These are phyloP conservation scores for Epithele typhae DNA, from an alignment of 768 basidiomycete species.

Conservation along the genomic window DNA sequence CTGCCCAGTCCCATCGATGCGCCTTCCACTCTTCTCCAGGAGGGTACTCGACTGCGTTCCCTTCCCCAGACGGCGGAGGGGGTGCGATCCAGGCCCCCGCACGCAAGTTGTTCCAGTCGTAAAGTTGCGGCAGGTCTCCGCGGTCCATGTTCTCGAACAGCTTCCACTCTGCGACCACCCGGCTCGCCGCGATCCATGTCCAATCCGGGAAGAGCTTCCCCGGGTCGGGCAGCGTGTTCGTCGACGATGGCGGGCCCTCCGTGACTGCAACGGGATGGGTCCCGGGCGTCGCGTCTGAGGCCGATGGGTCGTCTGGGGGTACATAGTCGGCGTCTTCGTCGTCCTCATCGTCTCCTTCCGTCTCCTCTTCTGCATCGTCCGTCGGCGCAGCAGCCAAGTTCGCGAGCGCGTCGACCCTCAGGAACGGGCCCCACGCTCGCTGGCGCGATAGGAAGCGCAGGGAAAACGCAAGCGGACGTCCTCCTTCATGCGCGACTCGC, in stretches of 20 bases:
- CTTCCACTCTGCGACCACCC: conserved; percentile 7
- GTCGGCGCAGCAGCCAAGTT: too few species aligned
- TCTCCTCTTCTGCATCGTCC: too few species aligned
- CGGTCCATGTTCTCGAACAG: background rate
- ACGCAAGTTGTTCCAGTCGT: conserved; percentile 7
- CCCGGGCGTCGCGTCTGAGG: background rate
- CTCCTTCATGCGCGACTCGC: conserved; percentile 3
- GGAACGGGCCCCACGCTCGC: conserved; percentile 22
- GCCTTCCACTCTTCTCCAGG: background rate
- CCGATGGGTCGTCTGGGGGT: background rate
- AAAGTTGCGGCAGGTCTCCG: background rate
- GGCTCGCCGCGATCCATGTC: conserved; percentile 17
- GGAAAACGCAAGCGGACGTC: conserved; percentile 12
- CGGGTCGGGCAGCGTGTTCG: conserved; percentile 3
- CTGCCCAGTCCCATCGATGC: conserved; percentile 24
- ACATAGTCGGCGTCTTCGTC: conserved; percentile 4
- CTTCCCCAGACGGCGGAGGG: too few species aligned
- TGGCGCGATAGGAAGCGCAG: conserved; percentile 17
- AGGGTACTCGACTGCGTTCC: too few species aligned
- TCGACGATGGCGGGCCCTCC: too few species aligned
- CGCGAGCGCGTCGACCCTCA: too few species aligned
- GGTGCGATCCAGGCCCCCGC: conserved; percentile 4
- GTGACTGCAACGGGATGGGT: background rate
- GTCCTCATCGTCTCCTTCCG: too few species aligned
- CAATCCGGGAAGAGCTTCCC: conserved; percentile 20